Base-by-base conservation (phyloP, 768 basidiomycete species). In the Suillus plorans region DNA sequence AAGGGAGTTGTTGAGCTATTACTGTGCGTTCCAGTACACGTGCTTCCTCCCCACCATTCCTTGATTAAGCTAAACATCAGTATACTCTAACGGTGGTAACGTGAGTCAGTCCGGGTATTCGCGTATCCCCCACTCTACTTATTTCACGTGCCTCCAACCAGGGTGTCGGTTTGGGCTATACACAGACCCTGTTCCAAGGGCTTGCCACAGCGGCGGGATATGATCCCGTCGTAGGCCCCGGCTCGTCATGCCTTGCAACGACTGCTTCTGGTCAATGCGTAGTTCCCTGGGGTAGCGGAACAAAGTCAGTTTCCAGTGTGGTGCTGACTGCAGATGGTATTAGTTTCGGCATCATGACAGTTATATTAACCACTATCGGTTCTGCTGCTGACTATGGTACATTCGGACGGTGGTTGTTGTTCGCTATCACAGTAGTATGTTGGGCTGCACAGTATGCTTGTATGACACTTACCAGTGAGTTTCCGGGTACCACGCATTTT, bases 41-140 rank as follows among this genome's bases (percentile, higher is more conserved):
- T 20, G 14, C 28, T 20, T 59, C 18, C 18, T 41, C 14, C 25
- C 12, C 28, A 9, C 10, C 20, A 42, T 31, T 42, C 10, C 14
- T 6, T 42, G 14, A 59, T 25, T 9, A 20, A 42, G 39, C 16
- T 4, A 7, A 12, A 18, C 10, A 5, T 31, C 28, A 93, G 91
- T 92, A 64, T 92, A 93, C 72, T 90, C 87, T 76, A 94, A 92
- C 63, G 91, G 91, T 60, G 86, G 91, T 67, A 92, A 91, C 74
- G 89, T 90, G 68, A 22, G 82, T 67, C 20, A 5, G 18, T 25
- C 1, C 8, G 8, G 9, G 16, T 1, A 22, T 16, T 56, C 37
- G 13, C 44, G 39, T 64, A 56, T 65, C 16, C 56, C 58, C 18
- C 52, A 34, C 37, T 55, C 2, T 9, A 18, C 22, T 9, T 57